phyloP scores from a whole-genome alignment of 208 protist species.

The Plasmodiophora brassicae region DNA sequence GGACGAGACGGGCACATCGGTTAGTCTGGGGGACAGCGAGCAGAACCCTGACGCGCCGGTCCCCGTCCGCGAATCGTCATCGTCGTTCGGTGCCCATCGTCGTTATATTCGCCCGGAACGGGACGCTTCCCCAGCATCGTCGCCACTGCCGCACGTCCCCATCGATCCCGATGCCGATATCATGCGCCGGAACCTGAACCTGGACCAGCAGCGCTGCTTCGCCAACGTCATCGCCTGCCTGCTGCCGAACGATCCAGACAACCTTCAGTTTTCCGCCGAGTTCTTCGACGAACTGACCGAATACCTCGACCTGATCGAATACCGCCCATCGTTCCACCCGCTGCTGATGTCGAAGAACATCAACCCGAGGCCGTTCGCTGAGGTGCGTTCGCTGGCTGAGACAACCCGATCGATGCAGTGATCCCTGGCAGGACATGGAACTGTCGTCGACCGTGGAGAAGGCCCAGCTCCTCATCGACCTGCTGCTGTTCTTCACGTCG shows the following conservation, averaged over 20 bases:
- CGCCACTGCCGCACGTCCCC: no score
- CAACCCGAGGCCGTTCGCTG: neutral
- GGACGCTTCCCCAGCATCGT: no score
- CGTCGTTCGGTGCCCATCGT: no score
- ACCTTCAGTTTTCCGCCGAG: neutral
- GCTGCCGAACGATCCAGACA: neutral
- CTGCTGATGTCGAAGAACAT: neutral
- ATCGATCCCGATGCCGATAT: no score
- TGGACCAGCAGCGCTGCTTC: neutral
- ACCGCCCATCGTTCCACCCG: neutral
- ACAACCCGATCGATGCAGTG: no score
- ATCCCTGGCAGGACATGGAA: conserved; percentile 27
- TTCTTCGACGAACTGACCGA: neutral
- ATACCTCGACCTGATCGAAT: neutral
- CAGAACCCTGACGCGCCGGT: no score
- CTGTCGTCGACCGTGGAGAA: neutral
- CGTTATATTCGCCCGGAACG: no score
- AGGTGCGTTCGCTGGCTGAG: no score
- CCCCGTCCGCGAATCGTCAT: no score
- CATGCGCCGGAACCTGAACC: no score
- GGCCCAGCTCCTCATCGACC: neutral
- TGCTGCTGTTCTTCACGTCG: neutral
- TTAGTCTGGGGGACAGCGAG: no score
- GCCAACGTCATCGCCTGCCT: neutral
- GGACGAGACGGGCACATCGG: no score